A percentile compares a stretch with the other conserved stretches of the same genome.
Conservation (phyloP, 83 land plant genomes). For the Picea abies region DNA sequence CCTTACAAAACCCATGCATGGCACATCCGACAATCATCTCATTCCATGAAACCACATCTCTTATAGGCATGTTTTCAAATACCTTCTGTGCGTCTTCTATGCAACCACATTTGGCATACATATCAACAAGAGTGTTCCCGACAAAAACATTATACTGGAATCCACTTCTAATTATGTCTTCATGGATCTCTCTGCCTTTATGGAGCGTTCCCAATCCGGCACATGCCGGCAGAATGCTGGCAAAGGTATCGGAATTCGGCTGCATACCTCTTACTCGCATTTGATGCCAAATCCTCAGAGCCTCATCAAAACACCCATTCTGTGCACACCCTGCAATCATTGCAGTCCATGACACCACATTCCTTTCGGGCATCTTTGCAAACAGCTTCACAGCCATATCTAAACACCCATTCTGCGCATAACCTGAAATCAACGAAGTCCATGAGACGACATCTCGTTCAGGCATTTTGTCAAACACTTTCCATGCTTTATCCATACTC, state of each 20-base stretch:
- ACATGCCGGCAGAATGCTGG: constrained; percentile 23
- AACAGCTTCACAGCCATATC: constrained; percentile 22
- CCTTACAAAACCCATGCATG: background rate
- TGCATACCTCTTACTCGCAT: constrained; percentile 34
- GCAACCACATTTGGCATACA: constrained; percentile 33
- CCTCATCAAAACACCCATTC: constrained; percentile 43
- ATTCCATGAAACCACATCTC: constrained; percentile 20
- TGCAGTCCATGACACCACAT: constrained; percentile 55
- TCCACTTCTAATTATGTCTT: background rate
- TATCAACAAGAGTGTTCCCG: constrained; percentile 26
- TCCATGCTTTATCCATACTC: constrained; percentile 30
- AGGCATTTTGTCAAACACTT: constrained; percentile 49
- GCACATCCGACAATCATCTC: constrained; percentile 16
- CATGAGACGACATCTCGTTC: constrained; percentile 64
- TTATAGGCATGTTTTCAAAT: constrained; percentile 17
- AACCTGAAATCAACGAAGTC: constrained; percentile 56
- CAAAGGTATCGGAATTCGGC: constrained; percentile 21
- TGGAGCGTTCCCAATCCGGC: constrained; percentile 9
- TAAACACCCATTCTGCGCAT: constrained; percentile 47
- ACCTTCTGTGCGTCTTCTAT: constrained; percentile 9
- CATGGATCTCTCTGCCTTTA: constrained; percentile 18
- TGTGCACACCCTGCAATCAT: constrained; percentile 45
- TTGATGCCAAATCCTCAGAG: constrained; percentile 30
- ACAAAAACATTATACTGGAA: constrained; percentile 17
- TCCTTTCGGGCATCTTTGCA: constrained; percentile 31